Percentiles rank a stretch among this genome's conserved stretches.
Conservation (phyloP, 2,329 filamentous ascomycete species). For the Neocatenulostroma microsporum region DNA sequence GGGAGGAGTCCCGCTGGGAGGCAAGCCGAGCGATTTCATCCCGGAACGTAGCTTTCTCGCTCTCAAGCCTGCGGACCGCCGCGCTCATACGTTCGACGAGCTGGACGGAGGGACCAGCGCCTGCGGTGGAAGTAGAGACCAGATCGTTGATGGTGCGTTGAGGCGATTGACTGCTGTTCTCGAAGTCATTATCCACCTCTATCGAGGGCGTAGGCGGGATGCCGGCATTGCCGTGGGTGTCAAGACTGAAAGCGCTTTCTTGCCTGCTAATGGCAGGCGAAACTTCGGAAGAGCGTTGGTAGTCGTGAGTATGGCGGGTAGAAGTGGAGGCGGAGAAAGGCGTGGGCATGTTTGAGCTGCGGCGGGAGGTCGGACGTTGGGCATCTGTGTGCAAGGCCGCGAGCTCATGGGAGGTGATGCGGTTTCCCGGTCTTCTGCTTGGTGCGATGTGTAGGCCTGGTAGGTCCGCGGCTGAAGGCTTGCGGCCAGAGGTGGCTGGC, state of each 20-base stretch:
- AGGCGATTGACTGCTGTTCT: slow-evolving; percentile 31
- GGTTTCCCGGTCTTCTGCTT: slow-evolving; percentile 22
- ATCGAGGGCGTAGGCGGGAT: slow-evolving; percentile 41
- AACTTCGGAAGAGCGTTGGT: slow-evolving; percentile 12
- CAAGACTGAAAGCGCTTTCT: slow-evolving; percentile 33
- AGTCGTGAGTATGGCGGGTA: slow-evolving; percentile 14
- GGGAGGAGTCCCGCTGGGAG: slow-evolving; percentile 81
- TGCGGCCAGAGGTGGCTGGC: slow-evolving; percentile 27
- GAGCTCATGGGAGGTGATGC: slow-evolving; percentile 23
- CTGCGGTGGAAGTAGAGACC: slow-evolving; percentile 60
- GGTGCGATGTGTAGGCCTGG: slow-evolving; percentile 29
- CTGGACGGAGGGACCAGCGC: slow-evolving; percentile 82
- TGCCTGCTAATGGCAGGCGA: slow-evolving; percentile 33
- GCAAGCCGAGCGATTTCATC: slow-evolving; percentile 80
- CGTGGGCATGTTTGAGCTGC: slow-evolving; percentile 21
- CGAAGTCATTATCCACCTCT: slow-evolving; percentile 42
- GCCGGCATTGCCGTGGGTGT: slow-evolving; percentile 11
- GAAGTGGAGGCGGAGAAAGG: slow-evolving; percentile 10
- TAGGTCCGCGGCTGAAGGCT: slow-evolving; percentile 28
- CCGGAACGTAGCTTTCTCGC: slow-evolving; percentile 78
- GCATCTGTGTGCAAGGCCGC: slow-evolving; percentile 16
- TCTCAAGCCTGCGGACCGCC: slow-evolving; percentile 81
- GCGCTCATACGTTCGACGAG: slow-evolving; percentile 94
- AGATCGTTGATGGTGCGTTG: slow-evolving; percentile 58
- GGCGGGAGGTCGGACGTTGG: slow-evolving; percentile 28